Evolutionary conservation across 2,329 filamentous ascomycete genomes (phyloP), one percentile per base, ranked within the genome.

Genomic region (Ascochyta koolunga): DNA sequence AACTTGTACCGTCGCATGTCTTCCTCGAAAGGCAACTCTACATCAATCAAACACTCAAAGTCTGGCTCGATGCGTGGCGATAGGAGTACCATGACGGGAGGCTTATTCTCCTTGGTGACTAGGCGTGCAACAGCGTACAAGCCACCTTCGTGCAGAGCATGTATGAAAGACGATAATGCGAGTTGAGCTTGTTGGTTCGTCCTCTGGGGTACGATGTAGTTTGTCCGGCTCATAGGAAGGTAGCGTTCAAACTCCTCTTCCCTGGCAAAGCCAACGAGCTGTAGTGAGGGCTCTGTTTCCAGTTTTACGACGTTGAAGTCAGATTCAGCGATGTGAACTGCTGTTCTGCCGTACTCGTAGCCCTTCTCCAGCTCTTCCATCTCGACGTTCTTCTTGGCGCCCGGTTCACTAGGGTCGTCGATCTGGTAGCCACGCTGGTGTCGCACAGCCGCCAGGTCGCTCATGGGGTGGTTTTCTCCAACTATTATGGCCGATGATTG

Each of bases 1-100:
- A 99, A 99, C 53, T 87, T 89, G 72, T 97, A 98, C n/a, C 83
- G 83, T 31, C 95, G 86, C 41, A 97, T 82, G 69, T 99, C 95
- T 78, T 99, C 95, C 2, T 91, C 88, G 67, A 97, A 99, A 0
- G 95, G 95, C 5, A 98, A 80, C 31, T 95, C 91, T 1, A 96
- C 83, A 69, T 99, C 95, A 59, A 96, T 87, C 2, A 99, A 81
- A 64, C 90, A 93, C 72, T 97, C 93, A 60, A 90, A 86, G 22
- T 90, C 87, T 2, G 83, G 80, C 58, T 96, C 90, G 54, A 96
- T 86, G 18, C 86, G 83, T 2, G 95, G 95, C 5, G 89, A 88
- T 37, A 99, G 82, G 13, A 98, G 80, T 0, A 96, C 77, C 15
- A 98, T 78, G 25, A 86, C 70, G 0, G 95, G 93, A 2, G 90